phyloP scores from a whole-genome alignment of 345 rosid genomes.

The Durio zibethinus region DNA sequence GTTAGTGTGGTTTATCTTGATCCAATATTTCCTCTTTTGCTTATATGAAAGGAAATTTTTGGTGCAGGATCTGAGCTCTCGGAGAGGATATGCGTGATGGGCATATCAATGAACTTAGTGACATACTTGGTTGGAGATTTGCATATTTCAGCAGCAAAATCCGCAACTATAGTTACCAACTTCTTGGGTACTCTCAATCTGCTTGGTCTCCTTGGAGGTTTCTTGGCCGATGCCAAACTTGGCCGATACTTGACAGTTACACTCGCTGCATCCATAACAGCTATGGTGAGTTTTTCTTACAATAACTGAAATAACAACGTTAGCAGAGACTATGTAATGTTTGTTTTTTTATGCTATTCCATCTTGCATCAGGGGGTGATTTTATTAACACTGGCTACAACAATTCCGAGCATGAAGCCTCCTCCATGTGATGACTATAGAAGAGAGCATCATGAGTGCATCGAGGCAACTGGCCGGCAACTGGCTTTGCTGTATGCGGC shows the following conservation, averaged over 20 bases:
- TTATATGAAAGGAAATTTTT: not conserved
- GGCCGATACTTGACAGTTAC: slow-evolving; percentile 79
- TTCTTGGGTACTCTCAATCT: slow-evolving; percentile 92
- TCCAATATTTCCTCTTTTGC: not conserved
- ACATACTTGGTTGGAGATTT: slow-evolving; percentile 74
- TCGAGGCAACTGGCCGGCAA: slow-evolving; percentile 65
- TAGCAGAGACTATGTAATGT: not conserved
- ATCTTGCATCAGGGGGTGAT: slow-evolving; percentile 51
- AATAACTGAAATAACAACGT: not conserved
- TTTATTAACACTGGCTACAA: slow-evolving; percentile 63
- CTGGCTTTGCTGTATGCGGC: slow-evolving; percentile 72
- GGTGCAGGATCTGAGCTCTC: slow-evolving; percentile 76
- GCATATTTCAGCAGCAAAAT: slow-evolving; percentile 75
- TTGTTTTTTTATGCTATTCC: not conserved
- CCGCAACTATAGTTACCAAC: slow-evolving; percentile 79
- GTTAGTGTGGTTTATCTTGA: not conserved
- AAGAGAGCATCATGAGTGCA: slow-evolving; percentile 52
- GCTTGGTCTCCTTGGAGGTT: slow-evolving; percentile 84
- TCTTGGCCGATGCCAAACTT: slow-evolving; percentile 86
- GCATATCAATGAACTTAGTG: slow-evolving; percentile 86
- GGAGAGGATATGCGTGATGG: slow-evolving; percentile 89
- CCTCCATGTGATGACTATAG: slow-evolving; percentile 62
- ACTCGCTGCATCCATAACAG: slow-evolving; percentile 57
- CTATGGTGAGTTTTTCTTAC: slow-evolving; percentile 44
- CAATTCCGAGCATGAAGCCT: slow-evolving; percentile 73